Percentiles rank a stretch among this genome's conserved stretches.
These are phyloP conservation scores for Isatis lusitanica DNA, from an alignment of 441 rosid genomes.

Conservation along the genomic window DNA sequence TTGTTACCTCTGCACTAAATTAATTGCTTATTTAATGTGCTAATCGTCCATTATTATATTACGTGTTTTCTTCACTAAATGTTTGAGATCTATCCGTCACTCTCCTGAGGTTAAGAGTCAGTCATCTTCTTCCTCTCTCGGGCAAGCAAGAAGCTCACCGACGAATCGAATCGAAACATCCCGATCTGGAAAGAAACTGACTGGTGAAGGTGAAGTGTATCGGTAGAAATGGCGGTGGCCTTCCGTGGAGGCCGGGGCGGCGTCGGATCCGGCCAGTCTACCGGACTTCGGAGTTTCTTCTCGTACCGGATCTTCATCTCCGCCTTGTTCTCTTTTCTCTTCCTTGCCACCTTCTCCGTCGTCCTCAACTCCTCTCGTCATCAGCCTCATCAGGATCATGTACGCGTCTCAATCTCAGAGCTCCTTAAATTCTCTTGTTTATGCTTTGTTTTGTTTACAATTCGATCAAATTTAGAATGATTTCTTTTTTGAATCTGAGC, in stretches of 20 bases:
- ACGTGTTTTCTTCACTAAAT: slow-evolving; percentile 30
- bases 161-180: slow-evolving; percentile 11
- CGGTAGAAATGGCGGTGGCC: slow-evolving; percentile 66
- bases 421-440: neutral
- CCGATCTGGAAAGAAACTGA: slow-evolving; percentile 8
- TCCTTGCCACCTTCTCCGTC: slow-evolving; percentile 78
- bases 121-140: slow-evolving; percentile 2
- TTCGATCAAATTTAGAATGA: slow-evolving; percentile 21
- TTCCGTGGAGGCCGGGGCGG: slow-evolving; percentile 70
- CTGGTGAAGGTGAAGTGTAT: slow-evolving; percentile 10
- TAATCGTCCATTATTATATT: neutral
- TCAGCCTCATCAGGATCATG: slow-evolving; percentile 45
- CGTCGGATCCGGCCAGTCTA: slow-evolving; percentile 42
- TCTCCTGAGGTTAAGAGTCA: slow-evolving; percentile 24
- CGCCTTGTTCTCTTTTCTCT: slow-evolving; percentile 80
- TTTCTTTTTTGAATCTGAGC: slow-evolving; percentile 4
- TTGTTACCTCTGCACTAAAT: slow-evolving; percentile 21
- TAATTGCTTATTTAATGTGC: neutral
- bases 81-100: slow-evolving; percentile 41
- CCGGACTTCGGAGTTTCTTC: slow-evolving; percentile 61
- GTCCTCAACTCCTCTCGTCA: slow-evolving; percentile 57
- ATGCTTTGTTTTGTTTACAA: neutral
- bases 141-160: slow-evolving; percentile 24
- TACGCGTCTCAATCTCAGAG: slow-evolving; percentile 37
- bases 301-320: slow-evolving; percentile 81